These are phyloP conservation scores for Xylaria digitata DNA, from an alignment of 2,329 filamentous ascomycete species.

Conservation along the genomic window DNA sequence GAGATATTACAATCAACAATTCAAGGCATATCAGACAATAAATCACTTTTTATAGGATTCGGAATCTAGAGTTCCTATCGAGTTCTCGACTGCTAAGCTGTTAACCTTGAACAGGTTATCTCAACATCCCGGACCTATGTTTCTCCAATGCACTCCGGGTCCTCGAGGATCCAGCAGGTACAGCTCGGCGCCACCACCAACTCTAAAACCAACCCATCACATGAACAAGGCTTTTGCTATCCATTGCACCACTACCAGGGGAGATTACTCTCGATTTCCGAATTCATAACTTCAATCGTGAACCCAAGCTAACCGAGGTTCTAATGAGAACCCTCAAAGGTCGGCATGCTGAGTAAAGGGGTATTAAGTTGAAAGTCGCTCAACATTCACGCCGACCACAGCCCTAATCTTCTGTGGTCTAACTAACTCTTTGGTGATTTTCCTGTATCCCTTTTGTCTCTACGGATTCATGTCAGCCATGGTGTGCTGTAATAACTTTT, in stretches of 20 bases:
- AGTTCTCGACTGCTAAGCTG: neutral
- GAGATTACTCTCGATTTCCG: constrained; percentile 7
- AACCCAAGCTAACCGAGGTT: constrained; percentile 13
- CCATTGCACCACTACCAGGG: constrained; percentile 5
- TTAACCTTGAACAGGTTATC: neutral
- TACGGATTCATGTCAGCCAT: constrained; percentile 33
- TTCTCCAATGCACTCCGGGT: neutral
- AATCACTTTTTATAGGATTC: constrained; percentile 21
- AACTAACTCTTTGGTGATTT: constrained; percentile 35
- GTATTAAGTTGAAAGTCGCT: constrained; percentile 37
- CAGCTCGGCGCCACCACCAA: neutral
- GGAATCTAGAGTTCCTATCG: constrained; percentile 12
- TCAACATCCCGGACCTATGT: neutral
- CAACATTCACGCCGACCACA: constrained; percentile 27
- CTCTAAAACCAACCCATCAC: constrained; percentile 6
- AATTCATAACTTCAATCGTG: constrained; percentile 20
- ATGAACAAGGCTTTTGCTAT: neutral
- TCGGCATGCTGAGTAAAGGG: constrained; percentile 22
- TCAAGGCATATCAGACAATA: constrained; percentile 1
- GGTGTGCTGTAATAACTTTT: constrained; percentile 30
- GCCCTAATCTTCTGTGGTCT: constrained; percentile 34
- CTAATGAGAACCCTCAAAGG: constrained; percentile 18
- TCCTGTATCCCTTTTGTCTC: constrained; percentile 36
- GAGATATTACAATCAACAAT: neutral
- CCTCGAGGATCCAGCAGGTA: constrained; percentile 2